Percentiles rank a stretch among this genome's conserved stretches.
phyloP scores from a whole-genome alignment of 129 eudicot genomes.

The Pseudognaphalium luteoalbum region DNA sequence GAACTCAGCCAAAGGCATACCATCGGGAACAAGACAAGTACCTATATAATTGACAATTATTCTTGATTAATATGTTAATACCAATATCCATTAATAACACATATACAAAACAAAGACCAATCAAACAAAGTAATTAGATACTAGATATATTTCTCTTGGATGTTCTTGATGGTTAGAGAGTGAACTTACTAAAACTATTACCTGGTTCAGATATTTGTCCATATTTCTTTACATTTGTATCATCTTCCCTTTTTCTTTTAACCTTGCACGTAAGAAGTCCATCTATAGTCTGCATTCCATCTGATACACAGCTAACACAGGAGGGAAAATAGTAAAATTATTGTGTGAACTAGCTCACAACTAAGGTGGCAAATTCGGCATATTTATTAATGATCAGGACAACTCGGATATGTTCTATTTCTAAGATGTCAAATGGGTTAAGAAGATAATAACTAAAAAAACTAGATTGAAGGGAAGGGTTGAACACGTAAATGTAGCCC shows the following conservation, averaged over 20 bases:
- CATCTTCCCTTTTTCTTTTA: slow-evolving; percentile 72
- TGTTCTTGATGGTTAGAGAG: not conserved
- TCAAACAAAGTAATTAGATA: slow-evolving; percentile 16
- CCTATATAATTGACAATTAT: slow-evolving; percentile 23
- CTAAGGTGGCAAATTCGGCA: not conserved
- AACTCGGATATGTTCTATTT: not conserved
- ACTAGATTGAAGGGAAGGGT: too few relatives aligned
- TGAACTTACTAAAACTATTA: slow-evolving; percentile 22
- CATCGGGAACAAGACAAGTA: slow-evolving; percentile 32
- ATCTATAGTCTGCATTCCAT: slow-evolving; percentile 92
- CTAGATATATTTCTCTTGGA: slow-evolving; percentile 8
- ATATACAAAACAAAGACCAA: slow-evolving; percentile 14
- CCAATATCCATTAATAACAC: not conserved
- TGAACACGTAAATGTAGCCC: too few relatives aligned
- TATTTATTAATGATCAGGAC: not conserved
- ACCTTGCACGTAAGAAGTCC: slow-evolving; percentile 83
- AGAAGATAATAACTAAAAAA: not conserved
- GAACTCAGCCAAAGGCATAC: slow-evolving; percentile 42
- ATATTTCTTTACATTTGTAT: slow-evolving; percentile 41
- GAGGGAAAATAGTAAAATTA: slow-evolving; percentile 21
- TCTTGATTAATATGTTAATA: slow-evolving; percentile 1
- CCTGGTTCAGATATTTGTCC: slow-evolving; percentile 51
- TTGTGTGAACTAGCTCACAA: slow-evolving; percentile 11
- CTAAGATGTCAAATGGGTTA: not conserved
- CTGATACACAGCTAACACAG: slow-evolving; percentile 89